phyloP scores from a whole-genome alignment of 2,329 filamentous ascomycete species.

The Fusarium clavum region DNA sequence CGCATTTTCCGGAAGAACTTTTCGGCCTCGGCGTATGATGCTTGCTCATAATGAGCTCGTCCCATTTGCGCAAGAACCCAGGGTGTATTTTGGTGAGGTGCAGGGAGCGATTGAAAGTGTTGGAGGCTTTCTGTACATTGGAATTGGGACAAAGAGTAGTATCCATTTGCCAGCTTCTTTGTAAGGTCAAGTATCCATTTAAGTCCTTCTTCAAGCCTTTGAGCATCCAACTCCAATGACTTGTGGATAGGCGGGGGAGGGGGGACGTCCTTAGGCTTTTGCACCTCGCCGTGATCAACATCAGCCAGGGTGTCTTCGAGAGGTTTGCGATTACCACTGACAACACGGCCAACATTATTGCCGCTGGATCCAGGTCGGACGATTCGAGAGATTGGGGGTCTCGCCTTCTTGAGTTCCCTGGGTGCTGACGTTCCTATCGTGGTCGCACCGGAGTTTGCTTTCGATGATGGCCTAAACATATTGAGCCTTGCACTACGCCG shows the following conservation, averaged over 20 bases:
- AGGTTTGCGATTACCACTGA: slow-evolving; percentile 90
- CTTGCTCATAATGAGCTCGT: slow-evolving; percentile 90
- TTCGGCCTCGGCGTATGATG: slow-evolving; percentile 86
- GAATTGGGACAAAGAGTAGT: slow-evolving; percentile 82
- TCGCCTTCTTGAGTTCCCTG: slow-evolving; percentile 85
- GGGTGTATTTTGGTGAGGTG: slow-evolving; percentile 85
- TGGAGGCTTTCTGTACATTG: slow-evolving; percentile 82
- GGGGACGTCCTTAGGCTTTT: slow-evolving; percentile 58
- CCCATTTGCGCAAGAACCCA: slow-evolving; percentile 95
- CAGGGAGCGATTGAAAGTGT: slow-evolving; percentile 76
- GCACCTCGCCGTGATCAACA: slow-evolving; percentile 72
- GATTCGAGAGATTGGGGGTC: slow-evolving; percentile 75
- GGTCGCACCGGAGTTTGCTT: slow-evolving; percentile 68
- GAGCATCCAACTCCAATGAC: slow-evolving; percentile 63
- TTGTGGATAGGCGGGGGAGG: slow-evolving; percentile 54
- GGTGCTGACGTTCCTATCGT: slow-evolving; percentile 68
- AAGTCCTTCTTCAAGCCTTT: slow-evolving; percentile 79
- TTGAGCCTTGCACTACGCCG: slow-evolving; percentile 78
- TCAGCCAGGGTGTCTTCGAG: slow-evolving; percentile 75
- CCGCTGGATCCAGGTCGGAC: slow-evolving; percentile 73
- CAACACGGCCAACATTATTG: slow-evolving; percentile 83
- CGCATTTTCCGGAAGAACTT: slow-evolving; percentile 85
- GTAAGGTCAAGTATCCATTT: slow-evolving; percentile 83
- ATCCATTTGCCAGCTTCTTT: slow-evolving; percentile 83
- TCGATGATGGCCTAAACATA: slow-evolving; percentile 76